Evolutionary conservation across 176 grass and related monocot genomes (phyloP).

Genomic region (Oryza punctata): DNA sequence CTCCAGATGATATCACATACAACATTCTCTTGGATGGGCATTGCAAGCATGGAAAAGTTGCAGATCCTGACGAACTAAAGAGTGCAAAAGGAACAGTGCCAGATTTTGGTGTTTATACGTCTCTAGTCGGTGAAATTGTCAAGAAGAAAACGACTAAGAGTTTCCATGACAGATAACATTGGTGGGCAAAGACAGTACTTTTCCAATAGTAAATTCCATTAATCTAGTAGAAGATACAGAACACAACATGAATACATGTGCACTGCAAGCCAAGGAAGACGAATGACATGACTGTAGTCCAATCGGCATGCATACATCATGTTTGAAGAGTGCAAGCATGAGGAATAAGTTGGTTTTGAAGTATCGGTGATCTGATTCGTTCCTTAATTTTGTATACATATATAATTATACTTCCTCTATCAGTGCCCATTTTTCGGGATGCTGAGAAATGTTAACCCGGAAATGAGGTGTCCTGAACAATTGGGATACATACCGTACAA

Average conservation of each 20-base stretch:
- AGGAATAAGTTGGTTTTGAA: constrained; percentile 20
- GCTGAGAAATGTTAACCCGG: background rate
- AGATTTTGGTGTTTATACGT: constrained; percentile 71
- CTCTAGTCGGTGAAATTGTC: constrained; percentile 65
- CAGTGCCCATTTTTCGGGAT: constrained; percentile 39
- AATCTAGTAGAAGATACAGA: background rate
- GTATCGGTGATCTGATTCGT: constrained; percentile 25
- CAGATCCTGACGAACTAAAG: constrained; percentile 54
- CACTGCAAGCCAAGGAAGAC: background rate
- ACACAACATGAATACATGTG: background rate
- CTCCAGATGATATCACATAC: constrained; percentile 83
- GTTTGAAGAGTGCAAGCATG: constrained; percentile 23
- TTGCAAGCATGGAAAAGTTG: constrained; percentile 62
- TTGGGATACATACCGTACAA: background rate
- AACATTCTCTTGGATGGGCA: constrained; percentile 91
- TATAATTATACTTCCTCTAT: constrained; percentile 21
- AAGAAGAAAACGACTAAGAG: constrained; percentile 54
- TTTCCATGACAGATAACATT: constrained; percentile 42
- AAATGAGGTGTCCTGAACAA: background rate
- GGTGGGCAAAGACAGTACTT: background rate
- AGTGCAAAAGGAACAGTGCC: constrained; percentile 76
- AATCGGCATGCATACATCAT: background rate
- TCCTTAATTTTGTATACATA: constrained; percentile 32
- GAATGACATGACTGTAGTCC: background rate
- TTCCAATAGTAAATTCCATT: background rate